Percentiles rank a stretch among this genome's conserved stretches.
These are phyloP conservation scores for Diaporthe eres DNA, from an alignment of 2,329 filamentous ascomycete species.

Conservation along the genomic window DNA sequence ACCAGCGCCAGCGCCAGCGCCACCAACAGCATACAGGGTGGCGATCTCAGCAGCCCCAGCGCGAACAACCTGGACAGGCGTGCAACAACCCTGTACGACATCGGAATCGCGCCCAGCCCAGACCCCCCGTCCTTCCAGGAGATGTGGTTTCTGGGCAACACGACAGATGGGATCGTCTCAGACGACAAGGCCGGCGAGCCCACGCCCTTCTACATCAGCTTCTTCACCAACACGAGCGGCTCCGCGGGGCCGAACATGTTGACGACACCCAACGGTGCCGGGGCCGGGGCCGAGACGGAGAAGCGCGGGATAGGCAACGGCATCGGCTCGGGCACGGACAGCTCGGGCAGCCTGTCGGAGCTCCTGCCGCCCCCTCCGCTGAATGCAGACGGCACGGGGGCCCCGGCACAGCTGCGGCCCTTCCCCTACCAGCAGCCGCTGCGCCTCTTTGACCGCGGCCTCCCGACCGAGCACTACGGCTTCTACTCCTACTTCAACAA, in stretches of 20 bases:
- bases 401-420: constrained; percentile 80
- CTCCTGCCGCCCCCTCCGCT: constrained; percentile 75
- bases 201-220: constrained; percentile 89
- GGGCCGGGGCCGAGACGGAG: constrained; percentile 37
- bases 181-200: constrained; percentile 81
- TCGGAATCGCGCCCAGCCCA: constrained; percentile 65
- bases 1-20: constrained; percentile 13
- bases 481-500: constrained; percentile 95
- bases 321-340: constrained; percentile 42
- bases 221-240: constrained; percentile 66
- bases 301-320: constrained; percentile 49
- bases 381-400: constrained; percentile 79
- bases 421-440: constrained; percentile 82
- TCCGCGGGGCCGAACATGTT: constrained; percentile 49
- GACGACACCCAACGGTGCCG: background rate
- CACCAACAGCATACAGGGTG: constrained; percentile 24
- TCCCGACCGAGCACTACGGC: constrained; percentile 87
- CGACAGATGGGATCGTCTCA: constrained; percentile 80
- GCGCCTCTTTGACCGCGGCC: constrained; percentile 86
- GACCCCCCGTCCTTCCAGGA: constrained; percentile 75
- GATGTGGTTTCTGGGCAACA: constrained; percentile 86
- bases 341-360: constrained; percentile 60
- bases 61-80: constrained; percentile 11
- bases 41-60: constrained; percentile 20
- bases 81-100: constrained; percentile 39